Evolutionary conservation across 371 early-diverging fungal genomes (phyloP).

Genomic region (Mucor indicus): DNA sequence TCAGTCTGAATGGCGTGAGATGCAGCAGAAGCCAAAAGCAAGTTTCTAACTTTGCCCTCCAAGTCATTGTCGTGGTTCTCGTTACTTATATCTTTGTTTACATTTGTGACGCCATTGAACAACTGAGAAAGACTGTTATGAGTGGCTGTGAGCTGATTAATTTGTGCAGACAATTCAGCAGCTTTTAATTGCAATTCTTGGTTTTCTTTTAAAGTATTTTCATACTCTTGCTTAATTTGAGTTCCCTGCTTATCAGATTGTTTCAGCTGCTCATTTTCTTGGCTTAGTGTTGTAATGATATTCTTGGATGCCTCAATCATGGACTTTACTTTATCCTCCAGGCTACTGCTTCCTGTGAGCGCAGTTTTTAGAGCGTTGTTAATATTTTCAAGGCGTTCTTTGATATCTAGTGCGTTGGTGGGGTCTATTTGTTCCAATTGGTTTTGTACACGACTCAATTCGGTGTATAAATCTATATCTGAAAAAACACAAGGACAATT

Average conservation of each 20-base stretch:
- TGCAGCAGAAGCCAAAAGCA: not conserved
- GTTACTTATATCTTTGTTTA: no score
- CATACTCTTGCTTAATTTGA: not conserved
- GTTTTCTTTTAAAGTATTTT: no score
- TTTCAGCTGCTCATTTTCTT: not conserved
- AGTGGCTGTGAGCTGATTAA: no score
- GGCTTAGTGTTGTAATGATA: not conserved
- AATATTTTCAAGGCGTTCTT: not conserved
- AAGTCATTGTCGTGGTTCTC: no score
- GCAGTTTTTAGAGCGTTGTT: slow-evolving; percentile 1
- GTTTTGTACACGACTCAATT: slow-evolving; percentile 5
- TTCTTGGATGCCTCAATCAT: slow-evolving; percentile 10
- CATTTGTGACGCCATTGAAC: no score
- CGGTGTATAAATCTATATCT: slow-evolving; percentile 8
- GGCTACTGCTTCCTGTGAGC: not conserved
- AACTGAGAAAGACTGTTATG: no score
- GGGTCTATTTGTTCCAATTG: slow-evolving; percentile 7
- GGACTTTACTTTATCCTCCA: slow-evolving; percentile 2
- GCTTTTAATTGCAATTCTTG: no score
- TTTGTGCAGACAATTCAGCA: no score
- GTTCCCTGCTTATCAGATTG: no score
- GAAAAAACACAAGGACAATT: no score
- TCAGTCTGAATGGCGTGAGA: not conserved
- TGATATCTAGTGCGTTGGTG: slow-evolving; percentile 1
- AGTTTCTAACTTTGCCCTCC: no score